phyloP scores from a whole-genome alignment of 208 protist genomes.

The Acanthamoeba sp. region DNA sequence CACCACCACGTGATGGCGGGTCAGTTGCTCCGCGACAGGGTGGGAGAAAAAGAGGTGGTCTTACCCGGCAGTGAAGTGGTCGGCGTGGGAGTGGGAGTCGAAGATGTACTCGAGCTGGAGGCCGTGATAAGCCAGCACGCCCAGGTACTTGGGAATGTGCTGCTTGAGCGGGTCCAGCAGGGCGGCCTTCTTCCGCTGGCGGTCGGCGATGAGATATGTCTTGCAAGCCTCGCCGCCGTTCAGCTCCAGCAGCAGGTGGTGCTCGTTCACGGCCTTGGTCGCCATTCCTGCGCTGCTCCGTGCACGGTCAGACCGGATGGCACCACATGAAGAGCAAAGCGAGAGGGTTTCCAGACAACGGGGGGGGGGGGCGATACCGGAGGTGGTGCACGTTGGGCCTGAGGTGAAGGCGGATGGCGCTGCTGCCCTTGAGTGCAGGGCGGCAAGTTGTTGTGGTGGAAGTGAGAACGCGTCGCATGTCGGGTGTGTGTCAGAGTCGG shows the following conservation, averaged over 20 bases:
- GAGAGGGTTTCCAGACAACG: too few relatives aligned
- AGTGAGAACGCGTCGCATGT: not conserved
- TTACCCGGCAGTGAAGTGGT: constrained; percentile 45
- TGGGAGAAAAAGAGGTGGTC: not conserved
- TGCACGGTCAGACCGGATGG: too few relatives aligned
- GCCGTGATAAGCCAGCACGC: constrained; percentile 11
- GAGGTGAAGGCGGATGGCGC: too few relatives aligned
- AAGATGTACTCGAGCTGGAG: constrained; percentile 27
- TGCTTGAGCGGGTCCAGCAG: constrained; percentile 44
- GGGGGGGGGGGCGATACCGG: not conserved
- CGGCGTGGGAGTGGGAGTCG: constrained; percentile 29
- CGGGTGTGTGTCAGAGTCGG: not conserved
- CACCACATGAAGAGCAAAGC: too few relatives aligned
- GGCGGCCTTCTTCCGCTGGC: not conserved
- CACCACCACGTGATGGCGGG: too few relatives aligned
- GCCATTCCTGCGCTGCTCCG: not conserved
- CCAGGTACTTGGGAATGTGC: constrained; percentile 26
- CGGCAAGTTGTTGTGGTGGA: not conserved
- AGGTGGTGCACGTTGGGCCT: not conserved
- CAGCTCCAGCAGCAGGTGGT: constrained; percentile 28
- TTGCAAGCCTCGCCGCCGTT: constrained; percentile 27
- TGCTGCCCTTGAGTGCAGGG: too few relatives aligned
- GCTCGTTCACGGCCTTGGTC: not conserved
- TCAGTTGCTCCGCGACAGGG: not conserved
- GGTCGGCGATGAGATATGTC: constrained; percentile 37